Base-by-base conservation (phyloP, 2,329 filamentous ascomycete species). In the Claviceps monticola region DNA sequence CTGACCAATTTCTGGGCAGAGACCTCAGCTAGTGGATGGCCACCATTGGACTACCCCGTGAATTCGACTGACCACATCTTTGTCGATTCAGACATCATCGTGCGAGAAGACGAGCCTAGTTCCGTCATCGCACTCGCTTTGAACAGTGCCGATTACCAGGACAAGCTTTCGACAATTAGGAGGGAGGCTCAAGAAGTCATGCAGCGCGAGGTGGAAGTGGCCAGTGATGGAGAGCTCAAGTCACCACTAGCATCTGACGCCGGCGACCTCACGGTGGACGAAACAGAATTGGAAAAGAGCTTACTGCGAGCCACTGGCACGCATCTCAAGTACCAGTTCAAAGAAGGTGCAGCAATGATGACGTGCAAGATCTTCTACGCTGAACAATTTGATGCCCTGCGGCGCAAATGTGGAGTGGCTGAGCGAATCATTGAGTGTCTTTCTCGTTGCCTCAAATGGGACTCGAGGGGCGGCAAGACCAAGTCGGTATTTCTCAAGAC, bases 311-410 rank as follows among this genome's bases (percentile, higher is more conserved):
- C 84, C 34, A 94, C 88, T 0, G 90, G 91, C 39, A 95, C 88
- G 1, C 93, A 98, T 66, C 82, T 96, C 58, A 94, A 94, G 63
- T 98, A 96, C 64, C 88, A 95, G 54, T 98, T 97, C 68, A 84
- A 84, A 29, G 90, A 96, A 64, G 89, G 91, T 0, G 83, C 86
- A n/a, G 91, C 94, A 3, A 88, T 86, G 61, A 95, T 96, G 79
- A 84, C 91, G 48, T 97, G 94, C 73, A 98, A 98, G 68, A 93
- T 98, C 46, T 97, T 98, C 68, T 98, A 94, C 61, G 93, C 93
- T 0, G 93, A 97, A 66, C 93, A 96, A 56, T 98, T 98, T 60
- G 93, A 98, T 68, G 93, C 93, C 3, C 76, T 98, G 41, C 82
- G 93, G 52, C 80, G 87, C 52, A 96, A 95, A 67, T 97, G 91